Conservation (phyloP, 805 yeast species). For the Pichia occidentalis region DNA sequence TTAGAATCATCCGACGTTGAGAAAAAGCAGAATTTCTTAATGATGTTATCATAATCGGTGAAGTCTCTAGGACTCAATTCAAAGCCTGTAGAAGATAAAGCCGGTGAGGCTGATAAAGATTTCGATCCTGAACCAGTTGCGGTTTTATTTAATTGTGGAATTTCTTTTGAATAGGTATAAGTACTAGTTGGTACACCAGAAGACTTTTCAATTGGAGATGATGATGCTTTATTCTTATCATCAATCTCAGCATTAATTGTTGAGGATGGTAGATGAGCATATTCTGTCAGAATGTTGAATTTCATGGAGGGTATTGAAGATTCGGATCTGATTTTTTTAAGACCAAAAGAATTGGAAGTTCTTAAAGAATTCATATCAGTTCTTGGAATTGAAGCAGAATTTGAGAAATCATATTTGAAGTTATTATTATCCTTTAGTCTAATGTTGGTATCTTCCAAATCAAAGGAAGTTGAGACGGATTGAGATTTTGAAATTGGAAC, state of each 20-base stretch:
- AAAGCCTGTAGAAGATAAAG: constrained; percentile 14
- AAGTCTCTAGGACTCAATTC: constrained; percentile 8
- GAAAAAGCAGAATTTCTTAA: constrained; percentile 11
- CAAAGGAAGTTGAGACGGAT: constrained; percentile 9
- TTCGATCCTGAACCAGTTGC: constrained; percentile 4
- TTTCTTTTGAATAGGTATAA: background rate
- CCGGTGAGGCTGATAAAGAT: constrained; percentile 10
- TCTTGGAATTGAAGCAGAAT: constrained; percentile 11
- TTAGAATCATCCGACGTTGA: background rate
- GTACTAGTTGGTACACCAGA: background rate
- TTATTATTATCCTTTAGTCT: constrained; percentile 26
- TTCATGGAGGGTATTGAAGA: constrained; percentile 21
- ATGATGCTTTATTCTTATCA: constrained; percentile 1
- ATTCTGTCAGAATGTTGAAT: background rate
- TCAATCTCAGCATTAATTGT: background rate
- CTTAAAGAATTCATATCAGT: constrained; percentile 17
- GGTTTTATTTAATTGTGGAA: constrained; percentile 4
- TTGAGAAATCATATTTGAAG: constrained; percentile 24
- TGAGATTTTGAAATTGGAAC: background rate
- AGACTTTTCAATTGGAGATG: background rate
- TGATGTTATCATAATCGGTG: constrained; percentile 11
- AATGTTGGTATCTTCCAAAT: constrained; percentile 26
- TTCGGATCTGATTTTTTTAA: constrained; percentile 29
- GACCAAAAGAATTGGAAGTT: constrained; percentile 22
- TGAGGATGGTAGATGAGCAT: background rate